A percentile compares a stretch with the other conserved stretches of the same genome.
Conservation (phyloP, 2,329 filamentous ascomycete species). For the Lachnellula hyalina region DNA sequence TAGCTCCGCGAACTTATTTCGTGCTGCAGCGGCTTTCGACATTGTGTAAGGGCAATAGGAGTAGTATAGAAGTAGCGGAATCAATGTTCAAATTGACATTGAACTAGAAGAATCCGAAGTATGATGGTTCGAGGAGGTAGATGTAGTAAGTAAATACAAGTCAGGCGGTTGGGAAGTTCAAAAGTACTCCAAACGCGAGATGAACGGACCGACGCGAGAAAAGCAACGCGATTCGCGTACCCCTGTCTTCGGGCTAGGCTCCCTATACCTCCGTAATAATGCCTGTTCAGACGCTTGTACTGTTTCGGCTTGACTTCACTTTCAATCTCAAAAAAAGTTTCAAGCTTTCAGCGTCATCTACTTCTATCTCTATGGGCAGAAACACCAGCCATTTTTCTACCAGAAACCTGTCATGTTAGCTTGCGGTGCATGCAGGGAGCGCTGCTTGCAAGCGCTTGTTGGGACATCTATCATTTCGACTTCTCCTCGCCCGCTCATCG, state of each 20-base stretch:
- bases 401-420: conserved; percentile 22
- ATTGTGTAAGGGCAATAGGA: conserved; percentile 18
- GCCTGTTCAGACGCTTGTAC: background rate
- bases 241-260: conserved; percentile 9
- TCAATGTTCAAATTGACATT: conserved; percentile 12
- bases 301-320: background rate
- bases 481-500: background rate
- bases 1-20: conserved; percentile 66
- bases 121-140: background rate
- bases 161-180: background rate
- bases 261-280: conserved; percentile 1
- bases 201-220: background rate
- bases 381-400: background rate
- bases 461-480: conserved; percentile 17
- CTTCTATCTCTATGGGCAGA: background rate
- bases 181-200: background rate
- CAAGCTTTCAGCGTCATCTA: background rate
- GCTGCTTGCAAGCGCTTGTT: conserved; percentile 24
- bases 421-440: conserved; percentile 27
- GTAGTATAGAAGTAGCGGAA: background rate
- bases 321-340: conserved; percentile 6
- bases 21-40: conserved; percentile 29
- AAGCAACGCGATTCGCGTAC: conserved; percentile 11
- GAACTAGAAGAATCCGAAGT: background rate
- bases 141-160: conserved; percentile 1